Evolutionary conservation across 352 stramenopile species (phyloP).

Genomic region (Pythium myriotylum): DNA sequence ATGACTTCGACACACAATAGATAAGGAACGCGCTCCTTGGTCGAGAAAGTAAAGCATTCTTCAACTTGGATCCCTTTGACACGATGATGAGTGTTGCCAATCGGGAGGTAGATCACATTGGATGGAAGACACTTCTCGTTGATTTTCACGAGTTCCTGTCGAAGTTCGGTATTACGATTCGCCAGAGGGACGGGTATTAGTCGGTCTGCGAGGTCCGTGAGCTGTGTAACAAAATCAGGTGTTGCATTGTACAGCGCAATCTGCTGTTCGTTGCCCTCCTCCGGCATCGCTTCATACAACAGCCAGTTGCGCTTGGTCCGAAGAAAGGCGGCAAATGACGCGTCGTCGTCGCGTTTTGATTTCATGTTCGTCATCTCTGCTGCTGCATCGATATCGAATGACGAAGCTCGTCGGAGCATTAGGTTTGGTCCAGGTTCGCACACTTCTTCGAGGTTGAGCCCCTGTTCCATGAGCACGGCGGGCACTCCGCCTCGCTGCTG

Average conservation of each 20-base stretch:
- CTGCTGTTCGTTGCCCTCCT: slow-evolving; percentile 68
- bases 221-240: slow-evolving; percentile 62
- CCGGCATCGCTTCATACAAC: slow-evolving; percentile 57
- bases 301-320: slow-evolving; percentile 49
- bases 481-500: slow-evolving; percentile 65
- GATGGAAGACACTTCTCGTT: slow-evolving; percentile 59
- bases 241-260: slow-evolving; percentile 70
- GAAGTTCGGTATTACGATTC: slow-evolving; percentile 52
- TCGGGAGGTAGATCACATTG: slow-evolving; percentile 77
- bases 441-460: slow-evolving; percentile 73
- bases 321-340: slow-evolving; percentile 55
- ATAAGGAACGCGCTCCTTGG: slow-evolving; percentile 83
- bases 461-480: slow-evolving; percentile 74
- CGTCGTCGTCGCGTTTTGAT: slow-evolving; percentile 46
- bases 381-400: slow-evolving; percentile 58
- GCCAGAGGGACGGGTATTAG: slow-evolving; percentile 53
- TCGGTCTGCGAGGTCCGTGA: slow-evolving; percentile 69
- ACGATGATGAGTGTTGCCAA: slow-evolving; percentile 76
- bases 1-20: slow-evolving; percentile 83
- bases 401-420: slow-evolving; percentile 47
- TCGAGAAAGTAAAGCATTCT: slow-evolving; percentile 85
- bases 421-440: slow-evolving; percentile 52
- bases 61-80: slow-evolving; percentile 73
- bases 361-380: slow-evolving; percentile 35
- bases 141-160: slow-evolving; percentile 51